These are phyloP conservation scores for Trichoderma simmonsii DNA, from an alignment of 2,329 filamentous ascomycete species.

Conservation along the genomic window DNA sequence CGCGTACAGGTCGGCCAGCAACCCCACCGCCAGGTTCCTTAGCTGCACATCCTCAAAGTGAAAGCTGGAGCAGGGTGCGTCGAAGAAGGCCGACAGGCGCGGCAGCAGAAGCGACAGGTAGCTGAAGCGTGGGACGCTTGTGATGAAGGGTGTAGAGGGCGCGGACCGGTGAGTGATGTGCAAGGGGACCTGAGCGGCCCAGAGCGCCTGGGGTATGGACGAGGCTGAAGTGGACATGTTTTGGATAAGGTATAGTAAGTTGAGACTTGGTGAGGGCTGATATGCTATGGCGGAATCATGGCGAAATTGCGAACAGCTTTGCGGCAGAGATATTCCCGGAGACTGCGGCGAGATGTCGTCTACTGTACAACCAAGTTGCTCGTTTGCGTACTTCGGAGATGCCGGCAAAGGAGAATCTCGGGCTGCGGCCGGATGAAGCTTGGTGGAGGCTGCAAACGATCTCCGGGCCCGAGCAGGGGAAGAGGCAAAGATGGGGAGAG, in stretches of 20 bases:
- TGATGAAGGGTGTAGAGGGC: conserved; percentile 49
- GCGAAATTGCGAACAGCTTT: background rate
- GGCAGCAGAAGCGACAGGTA: conserved; percentile 58
- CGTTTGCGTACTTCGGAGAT: background rate
- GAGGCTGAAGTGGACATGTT: conserved; percentile 4
- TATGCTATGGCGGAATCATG: conserved; percentile 16
- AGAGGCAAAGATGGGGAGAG: background rate
- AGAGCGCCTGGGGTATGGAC: conserved; percentile 47
- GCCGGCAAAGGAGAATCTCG: background rate
- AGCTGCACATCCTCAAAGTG: conserved; percentile 54
- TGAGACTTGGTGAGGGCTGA: background rate
- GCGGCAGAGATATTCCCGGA: background rate
- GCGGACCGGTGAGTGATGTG: conserved; percentile 51
- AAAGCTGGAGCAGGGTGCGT: conserved; percentile 55
- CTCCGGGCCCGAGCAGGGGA: background rate
- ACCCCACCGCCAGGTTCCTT: conserved; percentile 51
- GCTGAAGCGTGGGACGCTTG: conserved; percentile 55
- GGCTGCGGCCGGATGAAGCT: background rate
- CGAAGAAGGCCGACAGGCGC: conserved; percentile 52
- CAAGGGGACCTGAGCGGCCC: conserved; percentile 53
- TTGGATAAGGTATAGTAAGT: background rate
- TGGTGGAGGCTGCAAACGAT: background rate
- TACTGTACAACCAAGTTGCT: background rate
- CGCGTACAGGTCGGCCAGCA: conserved; percentile 56
- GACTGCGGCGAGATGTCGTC: background rate